Base-by-base conservation (phyloP, 345 rosid genomes). In the Physaria fendleri region DNA sequence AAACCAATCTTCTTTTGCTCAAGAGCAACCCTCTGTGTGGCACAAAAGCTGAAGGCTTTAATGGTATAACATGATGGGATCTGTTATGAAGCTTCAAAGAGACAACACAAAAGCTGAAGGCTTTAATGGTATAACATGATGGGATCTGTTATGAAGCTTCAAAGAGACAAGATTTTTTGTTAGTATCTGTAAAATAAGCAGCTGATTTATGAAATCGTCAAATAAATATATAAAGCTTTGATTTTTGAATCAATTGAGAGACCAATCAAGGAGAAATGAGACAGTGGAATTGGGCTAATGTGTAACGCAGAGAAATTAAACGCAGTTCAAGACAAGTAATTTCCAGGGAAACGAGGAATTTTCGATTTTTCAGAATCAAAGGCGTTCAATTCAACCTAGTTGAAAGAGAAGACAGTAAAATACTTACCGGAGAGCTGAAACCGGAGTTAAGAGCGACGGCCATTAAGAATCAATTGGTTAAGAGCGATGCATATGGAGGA, bases 381-480 rank as follows among this genome's bases (percentile, higher is more conserved):
- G n/a, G n/a, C n/a, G n/a, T n/a, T 30, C 23, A 44, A 3, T 15
- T 14, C 5, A 59, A 33, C 54, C 7, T 34, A 46, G 46, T 25
- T 3, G 6, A 18, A 29, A 30, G 37, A 18, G 32, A 0, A 15
- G 28, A 0, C 18, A 45, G 32, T 1, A 39, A 29, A 40, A n/a
- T 2, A 51, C 46, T 42, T 68, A 60, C 73, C 63, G 56, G 62
- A 69, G 68, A 69, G 46, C 0, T 60, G 51, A 61, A 61, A 42
- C 73, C 63, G 68, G 68, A 62, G 67, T 61, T 69, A 13, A 61
- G 62, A 45, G 16, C 62, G 50, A 69, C 73, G 67, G 68, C n/a
- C 73, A 69, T 69, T 2, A 27, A 34, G 5, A 9, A 22, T 20
- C 10, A 37, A 3, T 41, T 5, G 8, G 33, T 69, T 29, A 68